Base-by-base conservation (phyloP, 192 early-diverging fungal species). In the Umbelopsis sp. region DNA sequence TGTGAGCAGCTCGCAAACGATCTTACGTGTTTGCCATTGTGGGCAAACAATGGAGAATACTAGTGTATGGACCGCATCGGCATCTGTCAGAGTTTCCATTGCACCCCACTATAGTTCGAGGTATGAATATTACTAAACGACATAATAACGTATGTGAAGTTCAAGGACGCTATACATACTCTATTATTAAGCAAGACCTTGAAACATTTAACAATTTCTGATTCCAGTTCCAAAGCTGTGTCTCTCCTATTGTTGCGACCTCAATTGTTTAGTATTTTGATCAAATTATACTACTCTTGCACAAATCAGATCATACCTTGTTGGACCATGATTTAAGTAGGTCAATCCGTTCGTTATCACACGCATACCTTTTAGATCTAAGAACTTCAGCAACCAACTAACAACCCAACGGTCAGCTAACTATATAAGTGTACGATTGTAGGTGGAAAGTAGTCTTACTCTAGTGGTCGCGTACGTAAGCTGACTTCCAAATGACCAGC, bases 201-300 rank as follows among this genome's bases (percentile, higher is more conserved):
- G 69, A 94, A 85, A 69, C 90, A 92, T 67, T 90, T 91, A 31
- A 92, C 86, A 71, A 94, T 91, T 81, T 92, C 92, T 26, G 88
- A 82, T 71, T 94, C 92, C 82, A 91, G 84, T 45, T 86, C 82
- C 17, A 91, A 76, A 71, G 90, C 88, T 43, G 81, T 80, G 20
- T 89, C 89, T 71, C 80, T 80, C 68, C 92, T 84, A 71, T 66
- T 43, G 7, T 21, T 68, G 5, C 14, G 3, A 44, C 26, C 17
- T 32, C n/a, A 45, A 41, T 29, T 21, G 21, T 6, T 9, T 43
- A 38, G 12, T 6, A 49, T 34, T 51, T n/a, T 24, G 21, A 16
- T 53, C 26, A 22, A 7, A 38, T 52, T 6, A 21, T 16, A n/a
- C n/a, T n/a, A n/a, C n/a, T n/a, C 24, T 49, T 66, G 29, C 68